Evolutionary conservation across 2,329 filamentous ascomycete genomes (phyloP).

Genomic region (Hortaea werneckii): DNA sequence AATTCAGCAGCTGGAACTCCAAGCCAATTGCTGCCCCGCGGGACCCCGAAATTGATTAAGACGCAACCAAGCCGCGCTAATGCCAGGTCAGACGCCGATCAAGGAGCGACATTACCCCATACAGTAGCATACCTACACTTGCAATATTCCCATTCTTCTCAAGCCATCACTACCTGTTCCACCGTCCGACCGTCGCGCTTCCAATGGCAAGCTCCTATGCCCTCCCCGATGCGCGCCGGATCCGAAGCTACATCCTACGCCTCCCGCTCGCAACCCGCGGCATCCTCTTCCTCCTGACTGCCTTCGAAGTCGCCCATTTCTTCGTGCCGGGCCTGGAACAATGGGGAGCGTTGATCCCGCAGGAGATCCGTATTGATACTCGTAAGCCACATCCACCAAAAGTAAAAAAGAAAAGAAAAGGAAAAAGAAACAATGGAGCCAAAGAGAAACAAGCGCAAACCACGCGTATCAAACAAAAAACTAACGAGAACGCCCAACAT

Average conservation of each 20-base stretch:
- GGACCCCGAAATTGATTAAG: no score
- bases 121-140: no score
- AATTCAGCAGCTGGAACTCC: no score
- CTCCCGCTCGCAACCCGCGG: conserved; percentile 80
- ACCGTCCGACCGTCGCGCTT: background rate
- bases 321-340: conserved; percentile 62
- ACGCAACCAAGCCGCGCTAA: no score
- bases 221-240: conserved; percentile 59
- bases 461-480: background rate
- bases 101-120: no score
- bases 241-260: conserved; percentile 71
- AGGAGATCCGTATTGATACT: conserved; percentile 58
- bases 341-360: conserved; percentile 72
- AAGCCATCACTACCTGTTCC: no score
- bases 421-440: no score
- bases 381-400: conserved; percentile 44
- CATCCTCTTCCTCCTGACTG: conserved; percentile 55
- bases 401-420: no score
- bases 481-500: conserved; percentile 6
- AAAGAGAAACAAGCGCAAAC: background rate
- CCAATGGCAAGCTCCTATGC: conserved; percentile 40
- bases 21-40: no score
- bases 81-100: no score
- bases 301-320: conserved; percentile 59
- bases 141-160: no score